Evolutionary conservation across 345 rosid species (phyloP).

Genomic region (Ceriops tagal): DNA sequence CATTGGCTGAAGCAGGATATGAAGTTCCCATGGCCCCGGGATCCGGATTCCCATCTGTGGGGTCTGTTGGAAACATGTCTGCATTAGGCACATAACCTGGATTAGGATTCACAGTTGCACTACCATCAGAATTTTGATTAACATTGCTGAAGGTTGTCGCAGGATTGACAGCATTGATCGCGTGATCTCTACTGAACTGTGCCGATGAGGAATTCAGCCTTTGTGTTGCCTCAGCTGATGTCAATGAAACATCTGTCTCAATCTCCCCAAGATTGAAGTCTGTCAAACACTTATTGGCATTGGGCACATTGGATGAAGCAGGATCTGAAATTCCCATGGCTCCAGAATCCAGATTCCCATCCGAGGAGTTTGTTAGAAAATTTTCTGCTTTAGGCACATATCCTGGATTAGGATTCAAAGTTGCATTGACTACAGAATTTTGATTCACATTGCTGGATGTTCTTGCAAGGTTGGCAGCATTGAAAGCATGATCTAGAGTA

Average conservation of each 20-base stretch:
- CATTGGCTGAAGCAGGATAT: background rate
- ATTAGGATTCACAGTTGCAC: background rate
- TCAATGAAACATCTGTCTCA: background rate
- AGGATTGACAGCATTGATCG: background rate
- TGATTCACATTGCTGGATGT: background rate
- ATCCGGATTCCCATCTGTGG: background rate
- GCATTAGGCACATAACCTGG: background rate
- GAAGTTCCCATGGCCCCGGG: background rate
- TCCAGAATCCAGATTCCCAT: background rate
- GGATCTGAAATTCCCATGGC: background rate
- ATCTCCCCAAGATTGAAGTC: no score
- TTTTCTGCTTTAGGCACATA: background rate
- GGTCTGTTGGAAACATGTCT: background rate
- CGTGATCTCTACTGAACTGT: background rate
- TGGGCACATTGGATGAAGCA: conserved; percentile 2
- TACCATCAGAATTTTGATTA: background rate
- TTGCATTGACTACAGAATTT: background rate
- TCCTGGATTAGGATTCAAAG: background rate
- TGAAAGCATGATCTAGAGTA: background rate
- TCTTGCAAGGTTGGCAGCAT: background rate
- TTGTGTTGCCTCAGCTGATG: background rate
- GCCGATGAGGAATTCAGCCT: background rate
- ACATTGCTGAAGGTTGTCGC: background rate
- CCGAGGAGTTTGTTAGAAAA: background rate
- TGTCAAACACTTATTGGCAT: no score